Percentiles rank a stretch among this genome's conserved stretches.
These are phyloP conservation scores for Blepharisma undulans DNA, from an alignment of 169 alveolate species.

Conservation along the genomic window DNA sequence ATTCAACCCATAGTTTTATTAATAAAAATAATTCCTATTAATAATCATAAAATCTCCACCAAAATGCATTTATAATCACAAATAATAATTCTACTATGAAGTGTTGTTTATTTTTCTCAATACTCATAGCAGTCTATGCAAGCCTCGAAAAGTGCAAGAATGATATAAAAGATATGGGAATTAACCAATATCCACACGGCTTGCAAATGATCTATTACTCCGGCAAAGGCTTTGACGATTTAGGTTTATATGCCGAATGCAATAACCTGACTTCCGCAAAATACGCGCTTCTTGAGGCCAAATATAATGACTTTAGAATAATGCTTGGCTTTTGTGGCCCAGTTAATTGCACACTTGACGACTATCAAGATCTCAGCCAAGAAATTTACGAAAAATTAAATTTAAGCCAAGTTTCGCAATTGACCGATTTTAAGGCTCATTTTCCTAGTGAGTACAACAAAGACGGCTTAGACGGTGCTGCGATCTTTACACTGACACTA, in stretches of 20 bases:
- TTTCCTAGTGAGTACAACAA: constrained; percentile 4
- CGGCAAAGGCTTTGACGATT: constrained; percentile 3
- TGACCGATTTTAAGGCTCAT: not conserved
- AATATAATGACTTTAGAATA: not conserved
- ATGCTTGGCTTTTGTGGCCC: constrained; percentile 19
- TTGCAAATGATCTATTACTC: not conserved
- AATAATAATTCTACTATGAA: not conserved
- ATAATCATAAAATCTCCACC: not conserved
- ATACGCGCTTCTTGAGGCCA: not conserved
- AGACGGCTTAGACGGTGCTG: not conserved
- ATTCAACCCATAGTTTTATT: not conserved
- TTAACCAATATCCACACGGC: not conserved
- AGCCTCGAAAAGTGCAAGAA: not conserved
- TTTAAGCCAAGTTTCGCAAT: not conserved
- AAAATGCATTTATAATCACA: not conserved
- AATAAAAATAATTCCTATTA: not conserved
- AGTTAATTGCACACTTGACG: not conserved
- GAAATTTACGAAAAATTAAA: not conserved
- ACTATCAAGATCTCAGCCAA: not conserved
- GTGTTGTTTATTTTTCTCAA: not conserved
- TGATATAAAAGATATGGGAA: not conserved
- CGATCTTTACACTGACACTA: not conserved
- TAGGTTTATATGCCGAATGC: constrained; percentile 17
- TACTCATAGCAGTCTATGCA: not conserved
- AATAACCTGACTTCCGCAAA: not conserved